Evolutionary conservation across 306 rosid genomes (phyloP).

Genomic region (barrel medic (Medicago truncatula)): MtrunA17r5.0-ANR NC_053042.1:46674001-46674500

Average conservation of each 20-base stretch:
- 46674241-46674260: not conserved
- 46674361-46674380: not conserved
- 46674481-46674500: not conserved
- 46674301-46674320: conserved; percentile 35
- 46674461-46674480: not conserved
- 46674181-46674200: not conserved
- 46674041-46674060: not conserved
- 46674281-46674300: not conserved
- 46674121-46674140: not conserved
- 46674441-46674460: not conserved
- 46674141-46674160: not conserved
- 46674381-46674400: conserved; percentile 38
- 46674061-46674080: not conserved
- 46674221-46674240: not conserved
- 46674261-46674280: not conserved
- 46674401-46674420: conserved; percentile 22
- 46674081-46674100: not conserved
- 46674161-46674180: not conserved
- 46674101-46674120: too few species aligned
- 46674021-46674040: conserved; percentile 23
- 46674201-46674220: not conserved
- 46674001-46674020: conserved; percentile 12
- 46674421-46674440: conserved; percentile 17
- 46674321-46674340: conserved; percentile 34
- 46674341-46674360: conserved; percentile 21